phyloP scores from a whole-genome alignment of 2,329 filamentous ascomycete species.

The Lomentospora prolificans region DNA sequence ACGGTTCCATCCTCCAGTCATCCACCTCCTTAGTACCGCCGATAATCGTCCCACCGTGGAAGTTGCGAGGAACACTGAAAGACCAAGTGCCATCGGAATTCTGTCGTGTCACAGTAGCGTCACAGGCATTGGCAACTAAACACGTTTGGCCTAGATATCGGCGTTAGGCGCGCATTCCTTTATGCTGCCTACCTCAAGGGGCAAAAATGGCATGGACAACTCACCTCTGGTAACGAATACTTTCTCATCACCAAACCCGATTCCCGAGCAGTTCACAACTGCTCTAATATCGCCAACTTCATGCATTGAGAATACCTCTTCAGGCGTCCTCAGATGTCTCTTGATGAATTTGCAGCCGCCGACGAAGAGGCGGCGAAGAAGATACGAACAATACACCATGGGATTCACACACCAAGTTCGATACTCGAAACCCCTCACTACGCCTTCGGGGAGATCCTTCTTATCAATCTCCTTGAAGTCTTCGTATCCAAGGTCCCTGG shows the following conservation, averaged over 20 bases:
- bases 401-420: constrained; percentile 45
- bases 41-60: constrained; percentile 54
- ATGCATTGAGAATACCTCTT: constrained; percentile 27
- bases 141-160: constrained; percentile 33
- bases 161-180: background rate
- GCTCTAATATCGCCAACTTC: constrained; percentile 18
- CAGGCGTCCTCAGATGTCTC: constrained; percentile 24
- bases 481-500: constrained; percentile 21
- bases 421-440: constrained; percentile 39
- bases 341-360: constrained; percentile 21
- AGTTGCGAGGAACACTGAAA: constrained; percentile 51
- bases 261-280: constrained; percentile 36
- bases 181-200: background rate
- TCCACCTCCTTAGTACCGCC: constrained; percentile 55
- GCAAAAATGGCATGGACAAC: constrained; percentile 4
- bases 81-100: constrained; percentile 53
- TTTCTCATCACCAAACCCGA: constrained; percentile 30
- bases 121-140: constrained; percentile 28
- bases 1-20: constrained; percentile 43
- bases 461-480: constrained; percentile 26
- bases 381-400: constrained; percentile 41
- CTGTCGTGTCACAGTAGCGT: constrained; percentile 46
- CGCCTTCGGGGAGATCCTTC: constrained; percentile 29
- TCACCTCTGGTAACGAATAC: constrained; percentile 33
- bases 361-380: constrained; percentile 24